Conservation (phyloP, 345 rosid genomes). For the Brassica incana region DNA sequence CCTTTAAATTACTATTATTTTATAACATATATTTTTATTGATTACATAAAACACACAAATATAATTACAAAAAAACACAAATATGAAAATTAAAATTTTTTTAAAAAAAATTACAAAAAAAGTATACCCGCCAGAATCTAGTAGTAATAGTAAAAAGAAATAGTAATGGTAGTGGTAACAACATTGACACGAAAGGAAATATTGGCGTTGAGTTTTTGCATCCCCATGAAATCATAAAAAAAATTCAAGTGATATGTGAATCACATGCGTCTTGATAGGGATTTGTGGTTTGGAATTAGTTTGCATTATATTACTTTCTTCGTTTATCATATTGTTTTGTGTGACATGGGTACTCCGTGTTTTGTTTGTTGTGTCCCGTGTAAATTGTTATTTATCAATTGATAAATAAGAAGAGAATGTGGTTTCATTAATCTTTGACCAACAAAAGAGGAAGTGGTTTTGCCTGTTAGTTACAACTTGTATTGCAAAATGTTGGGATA, state of each 20-base stretch:
- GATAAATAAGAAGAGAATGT: background rate
- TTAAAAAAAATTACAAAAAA: no score
- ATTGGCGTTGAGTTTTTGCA: background rate
- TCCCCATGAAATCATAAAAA: background rate
- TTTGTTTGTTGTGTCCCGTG: background rate
- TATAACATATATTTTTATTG: no score
- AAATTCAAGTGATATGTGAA: background rate
- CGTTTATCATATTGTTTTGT: background rate
- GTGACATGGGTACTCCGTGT: background rate
- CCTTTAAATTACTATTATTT: no score
- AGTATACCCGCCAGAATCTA: no score
- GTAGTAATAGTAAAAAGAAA: no score
- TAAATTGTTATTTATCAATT: background rate
- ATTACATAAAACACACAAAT: no score
- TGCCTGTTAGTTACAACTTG: background rate
- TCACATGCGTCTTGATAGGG: background rate
- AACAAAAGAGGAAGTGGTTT: background rate
- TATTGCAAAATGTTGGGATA: background rate
- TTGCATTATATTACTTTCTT: background rate
- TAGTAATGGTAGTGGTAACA: background rate
- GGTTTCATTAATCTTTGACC: background rate
- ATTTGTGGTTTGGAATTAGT: background rate
- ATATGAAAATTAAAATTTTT: no score
- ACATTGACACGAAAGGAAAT: background rate
- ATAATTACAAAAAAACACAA: no score